Evolutionary conservation across 148 eudicot genomes (phyloP).

Genomic region (Vaccinium darrowii): DNA sequence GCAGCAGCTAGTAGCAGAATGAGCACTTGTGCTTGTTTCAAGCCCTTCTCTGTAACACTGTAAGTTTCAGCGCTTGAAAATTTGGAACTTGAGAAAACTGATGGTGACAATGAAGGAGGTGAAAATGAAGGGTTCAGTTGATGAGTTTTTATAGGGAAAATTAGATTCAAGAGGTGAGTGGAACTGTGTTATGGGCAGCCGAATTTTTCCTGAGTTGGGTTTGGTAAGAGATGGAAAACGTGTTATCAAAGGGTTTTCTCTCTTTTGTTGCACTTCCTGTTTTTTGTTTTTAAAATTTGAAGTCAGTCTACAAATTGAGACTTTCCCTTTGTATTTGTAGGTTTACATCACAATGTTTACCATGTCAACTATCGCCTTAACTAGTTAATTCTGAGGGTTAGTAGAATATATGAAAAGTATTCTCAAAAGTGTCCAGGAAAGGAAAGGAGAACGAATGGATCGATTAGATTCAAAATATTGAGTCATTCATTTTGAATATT

Average conservation of each 20-base stretch:
- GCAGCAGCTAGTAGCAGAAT: constrained; percentile 19
- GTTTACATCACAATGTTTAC: not conserved
- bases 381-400: no score
- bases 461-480: no score
- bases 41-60: constrained; percentile 19
- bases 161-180: not conserved
- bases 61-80: not conserved
- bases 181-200: not conserved
- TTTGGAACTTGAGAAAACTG: not conserved
- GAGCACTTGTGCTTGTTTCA: constrained; percentile 8
- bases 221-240: constrained; percentile 15
- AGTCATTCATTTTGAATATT: no score
- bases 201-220: constrained; percentile 12
- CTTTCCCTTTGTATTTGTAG: not conserved
- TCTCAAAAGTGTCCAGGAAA: no score
- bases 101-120: not conserved
- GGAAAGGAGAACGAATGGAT: no score
- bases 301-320: not conserved
- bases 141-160: constrained; percentile 12
- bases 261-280: not conserved
- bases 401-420: no score
- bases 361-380: not conserved
- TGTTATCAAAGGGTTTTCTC: not conserved
- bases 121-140: not conserved
- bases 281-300: not conserved